These are phyloP conservation scores for Penicillium hordei DNA, from an alignment of 2,329 filamentous ascomycete genomes.

Conservation along the genomic window DNA sequence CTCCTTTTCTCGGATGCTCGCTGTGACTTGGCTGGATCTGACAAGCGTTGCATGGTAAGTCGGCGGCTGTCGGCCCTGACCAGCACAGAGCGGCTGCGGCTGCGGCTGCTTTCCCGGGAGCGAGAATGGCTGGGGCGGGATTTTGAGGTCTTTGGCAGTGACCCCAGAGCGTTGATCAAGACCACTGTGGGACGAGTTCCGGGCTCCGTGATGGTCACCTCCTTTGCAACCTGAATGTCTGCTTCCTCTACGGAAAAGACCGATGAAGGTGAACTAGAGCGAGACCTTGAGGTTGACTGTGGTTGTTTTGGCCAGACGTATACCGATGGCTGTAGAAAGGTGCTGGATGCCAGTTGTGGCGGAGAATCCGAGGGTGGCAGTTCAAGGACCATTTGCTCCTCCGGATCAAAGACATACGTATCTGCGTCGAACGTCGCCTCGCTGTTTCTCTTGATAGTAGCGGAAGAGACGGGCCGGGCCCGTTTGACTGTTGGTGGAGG, in stretches of 20 bases:
- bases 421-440: slow-evolving; percentile 32
- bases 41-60: slow-evolving; percentile 2
- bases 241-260: slow-evolving; percentile 33
- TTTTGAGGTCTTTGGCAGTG: slow-evolving; percentile 16
- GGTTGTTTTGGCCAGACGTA: slow-evolving; percentile 30
- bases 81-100: not conserved
- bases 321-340: slow-evolving; percentile 33
- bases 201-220: slow-evolving; percentile 35
- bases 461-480: slow-evolving; percentile 36
- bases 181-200: slow-evolving; percentile 33
- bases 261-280: slow-evolving; percentile 31
- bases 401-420: slow-evolving; percentile 34
- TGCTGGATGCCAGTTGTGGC: slow-evolving; percentile 28
- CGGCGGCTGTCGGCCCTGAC: slow-evolving; percentile 12
- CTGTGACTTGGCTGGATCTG: not conserved
- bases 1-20: not conserved
- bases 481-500: slow-evolving; percentile 25
- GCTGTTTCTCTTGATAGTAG: slow-evolving; percentile 38
- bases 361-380: slow-evolving; percentile 32
- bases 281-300: slow-evolving; percentile 17
- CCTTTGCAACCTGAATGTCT: slow-evolving; percentile 35
- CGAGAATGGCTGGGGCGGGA: slow-evolving; percentile 11
- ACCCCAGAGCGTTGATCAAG: slow-evolving; percentile 31
- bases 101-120: slow-evolving; percentile 17
- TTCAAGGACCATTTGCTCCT: slow-evolving; percentile 36